phyloP scores from a whole-genome alignment of 805 yeast genomes.

The Yarrowia divulgata region DNA sequence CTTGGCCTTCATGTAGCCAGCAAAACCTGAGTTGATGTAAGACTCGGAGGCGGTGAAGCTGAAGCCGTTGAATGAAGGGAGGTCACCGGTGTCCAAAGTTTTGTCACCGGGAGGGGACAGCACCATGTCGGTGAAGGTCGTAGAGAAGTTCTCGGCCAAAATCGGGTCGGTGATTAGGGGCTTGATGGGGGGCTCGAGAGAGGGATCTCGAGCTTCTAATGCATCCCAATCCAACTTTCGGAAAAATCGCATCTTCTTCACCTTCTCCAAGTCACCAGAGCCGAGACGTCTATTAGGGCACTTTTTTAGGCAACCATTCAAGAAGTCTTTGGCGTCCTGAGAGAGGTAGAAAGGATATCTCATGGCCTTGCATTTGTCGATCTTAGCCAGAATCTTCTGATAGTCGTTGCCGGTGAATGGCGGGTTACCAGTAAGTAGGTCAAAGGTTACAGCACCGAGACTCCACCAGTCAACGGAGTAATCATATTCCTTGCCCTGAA shows the following conservation, averaged over 20 bases:
- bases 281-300: conserved; percentile 72
- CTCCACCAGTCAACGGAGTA: conserved; percentile 93
- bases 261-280: conserved; percentile 59
- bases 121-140: conserved; percentile 74
- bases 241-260: conserved; percentile 75
- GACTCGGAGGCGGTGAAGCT: conserved; percentile 33
- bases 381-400: conserved; percentile 76
- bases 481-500: conserved; percentile 78
- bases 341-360: conserved; percentile 78
- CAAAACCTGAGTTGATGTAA: conserved; percentile 35
- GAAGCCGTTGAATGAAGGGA: conserved; percentile 32
- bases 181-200: conserved; percentile 73
- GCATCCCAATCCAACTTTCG: conserved; percentile 75
- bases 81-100: neutral
- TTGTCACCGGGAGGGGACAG: conserved; percentile 46
- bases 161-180: conserved; percentile 83
- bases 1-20: conserved; percentile 35
- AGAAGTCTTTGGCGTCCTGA: conserved; percentile 78
- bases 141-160: conserved; percentile 83
- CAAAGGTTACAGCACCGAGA: conserved; percentile 79
- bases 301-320: conserved; percentile 69
- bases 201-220: conserved; percentile 58
- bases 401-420: conserved; percentile 88
- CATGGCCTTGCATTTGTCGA: conserved; percentile 67
- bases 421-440: conserved; percentile 83